Percentiles rank a stretch among this genome's conserved stretches.
phyloP scores from a whole-genome alignment of 495 filamentous ascomycete species.

The Lasiosphaeria hispida region DNA sequence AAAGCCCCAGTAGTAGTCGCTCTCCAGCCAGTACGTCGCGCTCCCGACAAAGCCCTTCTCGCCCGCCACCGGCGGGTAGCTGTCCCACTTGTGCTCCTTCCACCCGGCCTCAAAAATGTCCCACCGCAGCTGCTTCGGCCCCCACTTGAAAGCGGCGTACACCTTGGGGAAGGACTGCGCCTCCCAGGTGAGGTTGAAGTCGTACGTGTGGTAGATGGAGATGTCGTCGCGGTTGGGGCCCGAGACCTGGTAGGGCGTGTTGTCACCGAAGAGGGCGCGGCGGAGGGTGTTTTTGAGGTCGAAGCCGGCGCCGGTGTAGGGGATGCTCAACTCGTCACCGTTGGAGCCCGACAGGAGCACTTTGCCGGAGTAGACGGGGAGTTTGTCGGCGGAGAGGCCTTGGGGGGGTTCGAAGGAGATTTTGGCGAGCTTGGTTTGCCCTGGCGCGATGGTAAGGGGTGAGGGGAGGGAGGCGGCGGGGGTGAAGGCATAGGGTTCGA shows the following conservation, averaged over 20 bases:
- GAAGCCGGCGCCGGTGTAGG: constrained; percentile 25
- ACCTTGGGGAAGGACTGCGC: constrained; percentile 24
- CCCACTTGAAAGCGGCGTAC: constrained; percentile 28
- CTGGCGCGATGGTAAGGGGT: constrained; percentile 14
- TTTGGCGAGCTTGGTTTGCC: constrained; percentile 26
- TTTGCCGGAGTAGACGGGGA: constrained; percentile 39
- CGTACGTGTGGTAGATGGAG: constrained; percentile 22
- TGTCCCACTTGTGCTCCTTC: constrained; percentile 27
- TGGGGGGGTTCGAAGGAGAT: constrained; percentile 28
- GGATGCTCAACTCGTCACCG: constrained; percentile 34
- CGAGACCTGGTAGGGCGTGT: constrained; percentile 14
- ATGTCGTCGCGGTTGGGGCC: constrained; percentile 19
- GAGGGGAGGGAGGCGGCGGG: constrained; percentile 12
- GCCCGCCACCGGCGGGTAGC: constrained; percentile 35
- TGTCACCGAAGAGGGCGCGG: constrained; percentile 7
- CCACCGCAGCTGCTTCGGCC: constrained; percentile 29
- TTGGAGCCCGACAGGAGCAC: constrained; percentile 30
- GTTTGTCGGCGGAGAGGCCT: constrained; percentile 10
- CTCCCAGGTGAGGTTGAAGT: constrained; percentile 25
- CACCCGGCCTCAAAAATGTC: constrained; percentile 31
- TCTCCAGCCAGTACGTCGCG: constrained; percentile 22
- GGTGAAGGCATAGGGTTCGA: constrained; percentile 11
- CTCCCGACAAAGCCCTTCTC: constrained; percentile 36
- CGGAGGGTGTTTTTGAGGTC: constrained; percentile 15
- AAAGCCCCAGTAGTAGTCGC: constrained; percentile 17